These are phyloP conservation scores for Populus tomentosa DNA, from an alignment of 441 rosid genomes.

Conservation along the genomic window DNA sequence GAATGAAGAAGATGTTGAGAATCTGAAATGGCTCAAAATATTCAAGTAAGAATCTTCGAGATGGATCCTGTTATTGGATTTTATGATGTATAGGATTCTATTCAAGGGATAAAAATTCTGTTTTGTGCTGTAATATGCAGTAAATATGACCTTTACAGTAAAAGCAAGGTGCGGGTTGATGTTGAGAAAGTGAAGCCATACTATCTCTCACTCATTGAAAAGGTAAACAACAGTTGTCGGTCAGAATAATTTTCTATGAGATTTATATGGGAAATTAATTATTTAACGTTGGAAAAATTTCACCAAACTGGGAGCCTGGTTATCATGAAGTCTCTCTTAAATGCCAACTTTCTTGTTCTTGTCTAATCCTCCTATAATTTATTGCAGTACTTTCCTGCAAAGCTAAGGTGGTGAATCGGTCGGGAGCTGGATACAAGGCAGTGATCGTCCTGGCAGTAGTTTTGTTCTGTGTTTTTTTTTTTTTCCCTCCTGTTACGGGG, in stretches of 20 bases:
- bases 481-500: background rate
- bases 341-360: background rate
- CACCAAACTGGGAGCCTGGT: background rate
- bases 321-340: background rate
- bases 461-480: no score
- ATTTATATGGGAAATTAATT: background rate
- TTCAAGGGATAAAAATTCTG: background rate
- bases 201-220: slow-evolving; percentile 66
- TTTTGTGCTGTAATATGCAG: slow-evolving; percentile 26
- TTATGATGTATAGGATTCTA: no score
- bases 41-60: slow-evolving; percentile 20
- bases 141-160: slow-evolving; percentile 90
- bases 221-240: slow-evolving; percentile 31
- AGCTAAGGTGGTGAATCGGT: slow-evolving; percentile 60
- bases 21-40: slow-evolving; percentile 66
- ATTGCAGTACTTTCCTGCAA: slow-evolving; percentile 67
- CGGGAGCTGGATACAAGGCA: background rate
- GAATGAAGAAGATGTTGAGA: slow-evolving; percentile 60
- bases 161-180: slow-evolving; percentile 72
- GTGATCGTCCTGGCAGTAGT: background rate
- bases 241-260: background rate
- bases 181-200: slow-evolving; percentile 81
- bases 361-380: background rate
- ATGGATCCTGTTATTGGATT: background rate
- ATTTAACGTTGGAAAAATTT: background rate